Evolutionary conservation across 1,139 yeast species (phyloP).

Genomic region (Geotrichum bryndzae): DNA sequence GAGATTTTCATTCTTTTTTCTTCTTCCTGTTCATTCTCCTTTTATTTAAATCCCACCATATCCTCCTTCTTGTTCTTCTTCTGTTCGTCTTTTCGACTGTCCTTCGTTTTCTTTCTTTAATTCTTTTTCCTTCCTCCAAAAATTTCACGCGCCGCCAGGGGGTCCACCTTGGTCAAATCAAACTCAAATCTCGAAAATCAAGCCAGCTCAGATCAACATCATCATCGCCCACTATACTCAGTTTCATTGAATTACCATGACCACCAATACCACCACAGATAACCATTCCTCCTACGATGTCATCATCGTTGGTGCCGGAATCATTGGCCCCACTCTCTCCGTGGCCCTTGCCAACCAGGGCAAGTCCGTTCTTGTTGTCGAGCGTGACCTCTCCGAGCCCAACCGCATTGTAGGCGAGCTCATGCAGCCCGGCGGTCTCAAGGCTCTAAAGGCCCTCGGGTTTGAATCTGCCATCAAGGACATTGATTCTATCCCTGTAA

Average conservation of each 20-base stretch:
- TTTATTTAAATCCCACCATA: background rate
- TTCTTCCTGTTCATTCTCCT: background rate
- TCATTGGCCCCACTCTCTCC: slow-evolving; percentile 90
- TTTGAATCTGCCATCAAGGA: slow-evolving; percentile 72
- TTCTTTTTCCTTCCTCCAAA: background rate
- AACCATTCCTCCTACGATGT: slow-evolving; percentile 43
- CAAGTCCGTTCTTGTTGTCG: slow-evolving; percentile 55
- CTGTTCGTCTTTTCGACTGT: background rate
- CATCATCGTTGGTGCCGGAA: slow-evolving; percentile 89
- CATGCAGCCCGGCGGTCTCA: slow-evolving; percentile 90
- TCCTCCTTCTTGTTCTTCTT: background rate
- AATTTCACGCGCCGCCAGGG: background rate
- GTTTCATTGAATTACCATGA: background rate
- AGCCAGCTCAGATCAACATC: background rate
- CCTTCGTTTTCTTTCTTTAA: no score
- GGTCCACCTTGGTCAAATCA: background rate
- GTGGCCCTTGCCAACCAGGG: slow-evolving; percentile 89
- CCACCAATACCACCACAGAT: background rate
- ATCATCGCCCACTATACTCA: no score
- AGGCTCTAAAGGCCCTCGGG: slow-evolving; percentile 74
- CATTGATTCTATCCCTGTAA: slow-evolving; percentile 71
- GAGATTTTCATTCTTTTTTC: background rate
- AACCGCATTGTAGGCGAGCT: slow-evolving; percentile 96
- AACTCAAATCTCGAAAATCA: background rate
- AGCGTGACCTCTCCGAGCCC: slow-evolving; percentile 86